Base-by-base conservation (phyloP, 768 basidiomycete species). In the Flagelloscypha sp. region DNA sequence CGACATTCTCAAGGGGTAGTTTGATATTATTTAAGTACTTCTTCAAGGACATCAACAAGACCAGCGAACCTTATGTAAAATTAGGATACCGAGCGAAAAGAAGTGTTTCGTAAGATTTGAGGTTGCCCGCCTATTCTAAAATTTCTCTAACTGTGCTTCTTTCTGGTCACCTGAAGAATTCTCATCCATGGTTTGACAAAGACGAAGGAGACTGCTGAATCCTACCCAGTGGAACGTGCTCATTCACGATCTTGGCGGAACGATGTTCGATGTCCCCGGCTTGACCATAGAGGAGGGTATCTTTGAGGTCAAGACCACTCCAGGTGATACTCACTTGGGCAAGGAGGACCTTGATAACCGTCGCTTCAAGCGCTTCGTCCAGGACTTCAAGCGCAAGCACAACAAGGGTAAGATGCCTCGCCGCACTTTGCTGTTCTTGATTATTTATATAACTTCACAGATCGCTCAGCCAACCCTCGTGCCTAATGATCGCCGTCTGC, bases 301-400 rank as follows among this genome's bases (percentile, higher is more conserved):
- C 57, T 82, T 83, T 56, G 81, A 82, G 56, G 81, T 83, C 53
- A 74, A 81, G 66, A 78, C 81, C 28, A 84, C 81, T 38, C 81
- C 81, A 25, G 82, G 82, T 65, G 82, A 84, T 65, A 84, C 81
- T 34, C 81, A 84, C 55, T 66, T 84, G 48, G 80, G 80, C 61
- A 81, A 82, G 55, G 81, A 84, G 54, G 81, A 83, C 60, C 83
- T 83, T 37, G 81, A 83, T 58, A 82, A 82, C 64, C 73, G 80
- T 42, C 79, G 83, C 45, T 78, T 83, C 55, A 79, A 76, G 56
- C 76, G 80, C 66, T 80, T 83, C 48, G 74, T 76, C 42, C 76
- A 79, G 55, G 76, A 83, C 55, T 83, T 83, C 65, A 83, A 82
- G 68, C 63, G 74, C 46, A 83, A 83, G 65, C 65, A 80, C 70